Evolutionary conservation across 306 rosid genomes (phyloP), one percentile per base, ranked within the genome.

Genomic region (Coriaria nepalensis): DNA sequence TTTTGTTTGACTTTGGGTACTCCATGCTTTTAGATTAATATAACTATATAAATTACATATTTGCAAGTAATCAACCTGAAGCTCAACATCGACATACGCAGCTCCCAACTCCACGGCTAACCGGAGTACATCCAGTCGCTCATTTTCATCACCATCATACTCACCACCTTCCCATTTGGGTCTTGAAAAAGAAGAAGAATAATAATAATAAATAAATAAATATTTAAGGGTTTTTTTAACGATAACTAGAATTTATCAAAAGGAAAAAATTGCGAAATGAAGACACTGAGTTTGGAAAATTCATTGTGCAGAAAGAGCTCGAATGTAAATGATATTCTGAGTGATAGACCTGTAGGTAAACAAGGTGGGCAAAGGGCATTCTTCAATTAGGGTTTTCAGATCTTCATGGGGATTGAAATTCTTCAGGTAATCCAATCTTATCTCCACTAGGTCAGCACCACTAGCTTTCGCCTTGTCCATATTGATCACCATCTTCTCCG

Each of bases 131-230:
- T 82, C 80, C 62, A 62, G 60, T 11, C 96, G 79, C 38, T 52
- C 40, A 35, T 75, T 79, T 55, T 86, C 96, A 53, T 86, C 87
- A 13, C 96, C 96, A 56, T 74, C 82, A 47, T 86, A 86, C 67
- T 43, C 70, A 48, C 96, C 96, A 40, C 94, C 94, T 61, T 82
- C 94, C 96, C 94, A 86, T 13, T 35, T 75, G 6, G 96, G 96
- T 71, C 96, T 82, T 51, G 57, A 37, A 62, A 53, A 53, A 40
- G 7, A 79, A 53, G 57, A 37, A 61, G 50, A 53, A 39, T n/a
- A 10, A 40, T 15, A 10, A 41, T 29, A 29, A 4, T n/a, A n/a
- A n/a, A 20, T 20, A 20, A 20, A 20, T 20, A 20, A 20, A 20
- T 20, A 20, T 3, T 20, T 20, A 20, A 20, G 29, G 29, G 29